These are phyloP conservation scores for Plicaturopsis crispa DNA, from an alignment of 768 basidiomycete genomes.

Conservation along the genomic window DNA sequence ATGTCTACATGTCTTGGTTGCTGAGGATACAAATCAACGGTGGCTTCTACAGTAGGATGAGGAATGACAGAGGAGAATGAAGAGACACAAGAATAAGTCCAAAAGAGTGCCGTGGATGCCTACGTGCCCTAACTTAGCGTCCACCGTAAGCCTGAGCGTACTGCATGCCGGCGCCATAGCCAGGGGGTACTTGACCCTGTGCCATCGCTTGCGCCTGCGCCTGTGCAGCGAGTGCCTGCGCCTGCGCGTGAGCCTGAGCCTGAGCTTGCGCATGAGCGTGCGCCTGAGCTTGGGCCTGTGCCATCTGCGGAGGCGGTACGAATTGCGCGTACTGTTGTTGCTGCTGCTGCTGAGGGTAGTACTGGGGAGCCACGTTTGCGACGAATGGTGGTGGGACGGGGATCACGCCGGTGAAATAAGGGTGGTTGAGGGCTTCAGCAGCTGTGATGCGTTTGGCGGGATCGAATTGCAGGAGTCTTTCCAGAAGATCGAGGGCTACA, in stretches of 20 bases:
- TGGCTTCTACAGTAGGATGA: too few relatives aligned
- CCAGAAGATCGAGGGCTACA: conserved; percentile 84
- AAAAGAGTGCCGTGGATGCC: too few relatives aligned
- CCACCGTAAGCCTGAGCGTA: too few relatives aligned
- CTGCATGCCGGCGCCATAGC: too few relatives aligned
- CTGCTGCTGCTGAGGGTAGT: conserved; percentile 39
- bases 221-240: conserved; percentile 17
- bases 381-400: conserved; percentile 62
- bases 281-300: conserved; percentile 29
- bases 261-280: conserved; percentile 34
- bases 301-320: conserved; percentile 22
- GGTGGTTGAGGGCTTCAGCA: conserved; percentile 84
- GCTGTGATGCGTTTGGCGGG: conserved; percentile 89
- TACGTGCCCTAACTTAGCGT: too few relatives aligned
- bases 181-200: too few relatives aligned
- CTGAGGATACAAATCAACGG: too few relatives aligned
- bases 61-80: too few relatives aligned
- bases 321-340: conserved; percentile 35
- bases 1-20: too few relatives aligned
- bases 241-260: conserved; percentile 31
- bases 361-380: conserved; percentile 60
- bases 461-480: conserved; percentile 93
- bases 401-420: conserved; percentile 71
- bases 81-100: too few relatives aligned
- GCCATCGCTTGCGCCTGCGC: neutral